These are phyloP conservation scores for Arthrinium puccinioides DNA, from an alignment of 2,329 filamentous ascomycete species.

Conservation along the genomic window DNA sequence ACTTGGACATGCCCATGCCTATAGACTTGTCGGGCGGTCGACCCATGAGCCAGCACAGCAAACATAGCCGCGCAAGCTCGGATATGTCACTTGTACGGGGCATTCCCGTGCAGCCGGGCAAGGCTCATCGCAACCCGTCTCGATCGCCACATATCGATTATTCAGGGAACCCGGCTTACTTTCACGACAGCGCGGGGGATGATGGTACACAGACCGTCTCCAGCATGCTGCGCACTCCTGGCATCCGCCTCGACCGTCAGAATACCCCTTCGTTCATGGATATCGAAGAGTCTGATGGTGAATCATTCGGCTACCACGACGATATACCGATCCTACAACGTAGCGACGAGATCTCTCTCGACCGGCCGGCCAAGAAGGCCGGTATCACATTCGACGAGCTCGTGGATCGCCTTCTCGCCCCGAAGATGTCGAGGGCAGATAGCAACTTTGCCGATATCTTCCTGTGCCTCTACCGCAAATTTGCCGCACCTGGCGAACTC, in stretches of 20 bases:
- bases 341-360: conserved; percentile 55
- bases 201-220: conserved; percentile 37
- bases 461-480: conserved; percentile 88
- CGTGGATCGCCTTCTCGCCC: conserved; percentile 77
- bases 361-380: conserved; percentile 40
- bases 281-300: conserved; percentile 63
- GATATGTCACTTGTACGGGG: conserved; percentile 57
- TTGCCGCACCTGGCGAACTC: conserved; percentile 73
- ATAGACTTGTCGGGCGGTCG: conserved; percentile 40
- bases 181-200: conserved; percentile 36
- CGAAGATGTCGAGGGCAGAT: conserved; percentile 80
- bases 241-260: conserved; percentile 42
- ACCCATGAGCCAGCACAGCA: conserved; percentile 54
- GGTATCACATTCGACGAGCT: conserved; percentile 61
- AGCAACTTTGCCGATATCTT: conserved; percentile 84
- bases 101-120: conserved; percentile 39
- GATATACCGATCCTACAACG: conserved; percentile 61
- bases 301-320: conserved; percentile 59
- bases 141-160: conserved; percentile 43
- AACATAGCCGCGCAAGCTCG: conserved; percentile 64
- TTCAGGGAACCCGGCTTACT: conserved; percentile 22
- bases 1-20: conserved; percentile 49
- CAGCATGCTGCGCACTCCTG: conserved; percentile 42
- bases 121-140: conserved; percentile 31
- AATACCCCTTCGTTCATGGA: conserved; percentile 52